Conservation (phyloP, 2,329 filamentous ascomycete genomes). For the Aaosphaeria arxii region DNA sequence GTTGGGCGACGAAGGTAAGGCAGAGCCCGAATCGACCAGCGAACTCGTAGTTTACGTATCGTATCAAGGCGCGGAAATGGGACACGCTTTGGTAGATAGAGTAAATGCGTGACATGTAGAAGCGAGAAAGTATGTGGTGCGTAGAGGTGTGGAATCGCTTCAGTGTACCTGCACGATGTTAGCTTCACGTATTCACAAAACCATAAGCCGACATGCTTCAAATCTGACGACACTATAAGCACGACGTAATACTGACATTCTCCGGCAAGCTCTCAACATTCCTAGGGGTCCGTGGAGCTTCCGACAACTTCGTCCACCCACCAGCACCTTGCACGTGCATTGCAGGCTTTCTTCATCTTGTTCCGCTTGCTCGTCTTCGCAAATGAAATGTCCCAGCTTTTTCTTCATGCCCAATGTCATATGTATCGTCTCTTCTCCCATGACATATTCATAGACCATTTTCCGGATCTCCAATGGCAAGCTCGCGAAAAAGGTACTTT, state of each 20-base stretch:
- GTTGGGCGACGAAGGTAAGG: conserved; percentile 25
- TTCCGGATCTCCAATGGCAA: conserved; percentile 29
- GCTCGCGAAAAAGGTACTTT: conserved; percentile 26
- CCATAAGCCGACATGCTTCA: not conserved
- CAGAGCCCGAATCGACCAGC: conserved; percentile 32
- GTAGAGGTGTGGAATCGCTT: conserved; percentile 29
- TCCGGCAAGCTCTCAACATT: conserved; percentile 21
- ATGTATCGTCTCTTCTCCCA: conserved; percentile 27
- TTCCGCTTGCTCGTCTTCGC: conserved; percentile 9
- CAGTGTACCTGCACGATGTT: conserved; percentile 23
- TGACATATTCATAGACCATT: conserved; percentile 30
- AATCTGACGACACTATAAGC: too few relatives aligned
- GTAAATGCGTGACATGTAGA: conserved; percentile 30
- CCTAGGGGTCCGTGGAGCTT: conserved; percentile 10
- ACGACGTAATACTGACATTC: conserved; percentile 19
- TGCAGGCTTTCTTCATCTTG: conserved; percentile 6
- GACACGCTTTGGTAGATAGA: conserved; percentile 27
- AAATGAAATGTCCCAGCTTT: conserved; percentile 31
- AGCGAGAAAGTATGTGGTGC: conserved; percentile 28
- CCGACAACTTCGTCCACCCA: conserved; percentile 18
- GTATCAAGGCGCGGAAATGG: conserved; percentile 21
- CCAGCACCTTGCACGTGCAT: conserved; percentile 27
- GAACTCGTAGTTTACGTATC: conserved; percentile 26
- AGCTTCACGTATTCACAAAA: not conserved
- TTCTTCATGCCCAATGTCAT: conserved; percentile 26